Percentiles rank a stretch among this genome's conserved stretches.
Evolutionary conservation across 768 basidiomycete species (phyloP).

Genomic region (Lenzites betulinus): DNA sequence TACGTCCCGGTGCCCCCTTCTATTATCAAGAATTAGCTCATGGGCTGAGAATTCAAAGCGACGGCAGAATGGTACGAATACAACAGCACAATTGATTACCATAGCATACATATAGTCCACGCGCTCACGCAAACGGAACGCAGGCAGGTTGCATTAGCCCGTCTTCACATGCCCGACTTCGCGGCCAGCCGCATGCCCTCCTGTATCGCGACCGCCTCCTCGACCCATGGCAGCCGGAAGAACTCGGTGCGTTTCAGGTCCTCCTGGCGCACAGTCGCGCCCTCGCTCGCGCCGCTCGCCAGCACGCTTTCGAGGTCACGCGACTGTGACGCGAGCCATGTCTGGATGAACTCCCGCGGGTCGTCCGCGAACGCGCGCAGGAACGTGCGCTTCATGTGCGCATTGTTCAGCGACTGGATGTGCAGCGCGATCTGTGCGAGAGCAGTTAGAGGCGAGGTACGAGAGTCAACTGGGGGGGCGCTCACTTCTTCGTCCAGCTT

Average conservation of each 20-base stretch:
- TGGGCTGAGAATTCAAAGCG: background rate
- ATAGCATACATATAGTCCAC: background rate
- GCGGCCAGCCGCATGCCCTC: slow-evolving; percentile 73
- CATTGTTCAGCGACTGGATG: slow-evolving; percentile 84
- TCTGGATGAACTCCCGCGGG: slow-evolving; percentile 81
- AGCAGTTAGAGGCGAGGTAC: background rate
- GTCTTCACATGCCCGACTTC: slow-evolving; percentile 25
- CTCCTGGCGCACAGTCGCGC: slow-evolving; percentile 79
- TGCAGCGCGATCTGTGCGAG: slow-evolving; percentile 69
- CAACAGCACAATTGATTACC: background rate
- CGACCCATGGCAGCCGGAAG: slow-evolving; percentile 92
- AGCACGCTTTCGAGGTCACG: slow-evolving; percentile 87
- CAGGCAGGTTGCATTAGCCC: too few relatives aligned
- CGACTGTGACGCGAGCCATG: slow-evolving; percentile 90
- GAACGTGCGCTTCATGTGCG: slow-evolving; percentile 86
- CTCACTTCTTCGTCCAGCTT: slow-evolving; percentile 89
- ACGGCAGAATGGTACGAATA: background rate
- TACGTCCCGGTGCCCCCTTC: too few relatives aligned
- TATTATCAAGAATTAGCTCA: too few relatives aligned
- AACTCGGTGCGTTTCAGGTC: slow-evolving; percentile 88
- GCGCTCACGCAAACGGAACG: background rate
- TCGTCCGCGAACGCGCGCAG: slow-evolving; percentile 78
- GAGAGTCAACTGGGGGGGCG: background rate
- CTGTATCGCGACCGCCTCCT: slow-evolving; percentile 82
- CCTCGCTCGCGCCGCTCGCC: slow-evolving; percentile 84